These are phyloP conservation scores for Beauveria bassiana DNA, from an alignment of 2,329 filamentous ascomycete species.

Conservation along the genomic window DNA sequence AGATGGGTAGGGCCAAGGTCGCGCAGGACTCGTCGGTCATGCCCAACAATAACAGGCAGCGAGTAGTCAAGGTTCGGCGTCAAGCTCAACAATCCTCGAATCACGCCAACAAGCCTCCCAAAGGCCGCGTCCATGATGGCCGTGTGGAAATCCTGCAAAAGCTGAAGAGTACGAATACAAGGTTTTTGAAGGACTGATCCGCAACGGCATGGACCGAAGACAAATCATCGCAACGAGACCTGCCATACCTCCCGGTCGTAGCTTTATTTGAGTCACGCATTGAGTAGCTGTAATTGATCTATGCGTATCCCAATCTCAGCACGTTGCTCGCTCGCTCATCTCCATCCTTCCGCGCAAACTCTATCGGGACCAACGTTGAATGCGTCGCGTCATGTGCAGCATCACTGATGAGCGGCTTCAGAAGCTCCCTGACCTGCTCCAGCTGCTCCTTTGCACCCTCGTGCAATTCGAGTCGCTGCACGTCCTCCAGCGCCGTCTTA, in stretches of 20 bases:
- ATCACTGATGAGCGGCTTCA: constrained; percentile 17
- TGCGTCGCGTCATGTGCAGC: not conserved
- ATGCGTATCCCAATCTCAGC: constrained; percentile 5
- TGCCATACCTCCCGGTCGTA: not conserved
- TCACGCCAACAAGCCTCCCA: not conserved
- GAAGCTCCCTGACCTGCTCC: constrained; percentile 18
- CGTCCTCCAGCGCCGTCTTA: constrained; percentile 17
- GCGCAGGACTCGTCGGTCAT: not conserved
- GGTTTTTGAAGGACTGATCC: constrained; percentile 18
- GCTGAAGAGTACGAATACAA: constrained; percentile 21
- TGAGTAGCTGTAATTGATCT: not conserved
- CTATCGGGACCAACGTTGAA: constrained; percentile 15
- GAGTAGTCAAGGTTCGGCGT: not conserved
- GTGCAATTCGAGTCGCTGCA: constrained; percentile 18
- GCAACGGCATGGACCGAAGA: not conserved
- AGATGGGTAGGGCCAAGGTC: not conserved
- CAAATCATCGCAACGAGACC: not conserved
- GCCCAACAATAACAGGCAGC: not conserved
- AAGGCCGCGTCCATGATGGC: not conserved
- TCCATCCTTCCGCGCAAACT: constrained; percentile 15
- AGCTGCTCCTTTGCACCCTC: constrained; percentile 17
- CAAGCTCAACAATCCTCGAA: too few species aligned
- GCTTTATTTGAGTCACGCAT: not conserved
- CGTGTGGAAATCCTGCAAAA: constrained; percentile 21
- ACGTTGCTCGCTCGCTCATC: constrained; percentile 1